Percentiles rank a stretch among this genome's conserved stretches.
Conservation (phyloP, 2,329 filamentous ascomycete genomes). For the Penicillium sclerotiorum region DNA sequence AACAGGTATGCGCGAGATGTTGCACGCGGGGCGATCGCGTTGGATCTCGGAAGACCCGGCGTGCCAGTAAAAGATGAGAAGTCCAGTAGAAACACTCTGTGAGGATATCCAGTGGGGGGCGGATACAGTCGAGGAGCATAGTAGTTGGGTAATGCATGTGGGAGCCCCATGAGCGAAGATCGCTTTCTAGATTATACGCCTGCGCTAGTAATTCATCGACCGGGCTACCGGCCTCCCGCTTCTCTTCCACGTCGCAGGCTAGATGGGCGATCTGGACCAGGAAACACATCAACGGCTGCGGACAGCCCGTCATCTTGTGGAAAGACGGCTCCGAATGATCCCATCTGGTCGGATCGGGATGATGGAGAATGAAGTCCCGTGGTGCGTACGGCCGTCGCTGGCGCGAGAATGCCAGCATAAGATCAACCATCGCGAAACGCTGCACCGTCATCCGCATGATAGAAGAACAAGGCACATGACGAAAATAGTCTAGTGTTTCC, state of each 20-base stretch:
- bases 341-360: constrained; percentile 20
- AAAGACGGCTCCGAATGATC: constrained; percentile 26
- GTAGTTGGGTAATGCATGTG: constrained; percentile 11
- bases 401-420: constrained; percentile 28
- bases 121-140: neutral
- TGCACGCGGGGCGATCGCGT: constrained; percentile 24
- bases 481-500: constrained; percentile 20
- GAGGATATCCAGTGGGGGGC: constrained; percentile 24
- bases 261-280: constrained; percentile 23
- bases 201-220: constrained; percentile 12
- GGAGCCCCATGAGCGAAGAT: constrained; percentile 23
- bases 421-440: constrained; percentile 27
- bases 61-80: constrained; percentile 25
- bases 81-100: constrained; percentile 29
- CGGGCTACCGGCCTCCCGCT: neutral
- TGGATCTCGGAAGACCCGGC: constrained; percentile 24
- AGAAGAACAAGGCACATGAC: constrained; percentile 12
- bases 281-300: constrained; percentile 27
- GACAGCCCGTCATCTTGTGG: constrained; percentile 28
- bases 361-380: constrained; percentile 18
- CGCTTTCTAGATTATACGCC: constrained; percentile 21
- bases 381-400: constrained; percentile 25
- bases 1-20: constrained; percentile 24
- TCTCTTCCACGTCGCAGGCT: constrained; percentile 23
- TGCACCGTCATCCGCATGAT: constrained; percentile 23